Evolutionary conservation across 495 filamentous ascomycete species (phyloP), one percentile per base, ranked within the genome.

Genomic region (Daldinia childiae): DNA sequence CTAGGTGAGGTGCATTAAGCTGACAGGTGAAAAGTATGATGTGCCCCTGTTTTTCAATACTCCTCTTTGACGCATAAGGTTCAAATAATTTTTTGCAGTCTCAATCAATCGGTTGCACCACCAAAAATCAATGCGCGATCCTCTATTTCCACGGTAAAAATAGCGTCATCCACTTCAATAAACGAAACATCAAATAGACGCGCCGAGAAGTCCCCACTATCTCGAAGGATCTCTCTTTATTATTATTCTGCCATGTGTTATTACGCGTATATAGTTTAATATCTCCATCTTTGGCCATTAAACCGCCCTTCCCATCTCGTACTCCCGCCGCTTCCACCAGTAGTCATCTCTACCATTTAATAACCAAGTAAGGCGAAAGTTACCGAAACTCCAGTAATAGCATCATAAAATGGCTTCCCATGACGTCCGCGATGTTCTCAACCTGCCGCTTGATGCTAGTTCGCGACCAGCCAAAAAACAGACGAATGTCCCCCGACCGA

Each of bases 391-490:
- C 2, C 43, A 48, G 8, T 30, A 27, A 9, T 51, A 78, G 63
- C 73, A 6, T 32, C 26, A n/a, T 4, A 60, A n/a, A 30, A 94
- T 93, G 90, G 87, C 91, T 74, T 93, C 92, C 51, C 80, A 84
- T 80, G 93, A 97, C 86, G 89, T 95, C 64, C 93, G 92, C 80
- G 93, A 97, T 81, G 92, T 97, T 79, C 90, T 97, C 80, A 91
- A 93, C 79, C 83, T 96, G 76, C 90, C 92, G 58, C 82, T 90
- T 74, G 88, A 87, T 69, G 82, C 87, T 43, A 84, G 86, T 62
- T 76, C 80, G 26, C 85, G 87, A 15, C 89, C 91, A 11, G 79
- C 86, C 54, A 96, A 96, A 82, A 95, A 95, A 75, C 89, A 90
- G 77, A 86, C 87, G 0, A 83, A 84, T 6, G 88, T 87, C 60